Conservation (phyloP, 331 rosid species). For the Quercus tomentella region DNA sequence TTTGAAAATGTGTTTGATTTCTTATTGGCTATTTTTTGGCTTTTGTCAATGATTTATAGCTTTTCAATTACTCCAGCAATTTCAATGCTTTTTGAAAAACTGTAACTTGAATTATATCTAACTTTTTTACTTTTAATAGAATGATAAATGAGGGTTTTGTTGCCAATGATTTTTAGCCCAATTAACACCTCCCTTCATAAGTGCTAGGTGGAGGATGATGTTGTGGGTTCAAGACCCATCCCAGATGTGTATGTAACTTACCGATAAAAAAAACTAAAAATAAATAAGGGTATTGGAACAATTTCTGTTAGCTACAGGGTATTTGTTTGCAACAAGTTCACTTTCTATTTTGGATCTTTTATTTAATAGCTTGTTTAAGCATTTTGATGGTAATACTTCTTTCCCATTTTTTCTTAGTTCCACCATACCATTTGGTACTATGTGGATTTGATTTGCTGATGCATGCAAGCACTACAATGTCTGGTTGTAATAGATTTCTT, state of each 20-base stretch:
- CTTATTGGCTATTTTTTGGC: no score
- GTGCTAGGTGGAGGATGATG: no score
- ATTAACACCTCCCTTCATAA: no score
- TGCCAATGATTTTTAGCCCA: no score
- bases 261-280: no score
- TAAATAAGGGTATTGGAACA: no score
- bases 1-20: not conserved
- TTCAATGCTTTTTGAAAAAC: not conserved
- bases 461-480: not conserved
- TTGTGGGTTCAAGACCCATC: no score
- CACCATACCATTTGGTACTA: not conserved
- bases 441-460: not conserved
- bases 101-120: not conserved
- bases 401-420: not conserved
- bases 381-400: not conserved
- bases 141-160: not conserved
- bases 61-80: no score
- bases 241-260: no score
- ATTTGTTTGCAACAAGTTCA: not conserved
- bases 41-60: no score
- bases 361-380: not conserved
- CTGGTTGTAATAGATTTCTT: slow-evolving; percentile 18
- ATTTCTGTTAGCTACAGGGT: not conserved
- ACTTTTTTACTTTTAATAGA: not conserved
- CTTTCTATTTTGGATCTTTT: not conserved